Percentiles rank a stretch among this genome's conserved stretches.
Conservation (phyloP, 1,284 basidiomycete genomes). For the Golubevia pallescens region DNA sequence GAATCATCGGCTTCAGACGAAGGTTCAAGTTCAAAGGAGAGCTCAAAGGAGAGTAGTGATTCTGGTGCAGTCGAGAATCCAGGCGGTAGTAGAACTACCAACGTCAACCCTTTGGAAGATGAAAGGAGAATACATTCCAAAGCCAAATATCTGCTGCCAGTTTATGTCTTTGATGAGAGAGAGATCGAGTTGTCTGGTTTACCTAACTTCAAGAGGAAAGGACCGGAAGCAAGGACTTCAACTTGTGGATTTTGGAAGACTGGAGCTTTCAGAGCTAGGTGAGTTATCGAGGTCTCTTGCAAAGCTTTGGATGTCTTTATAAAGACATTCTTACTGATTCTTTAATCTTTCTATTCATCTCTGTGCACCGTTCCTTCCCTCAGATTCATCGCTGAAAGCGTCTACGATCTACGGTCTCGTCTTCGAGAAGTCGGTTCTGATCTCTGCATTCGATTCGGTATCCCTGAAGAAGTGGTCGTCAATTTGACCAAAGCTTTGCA, state of each 20-base stretch:
- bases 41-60: background rate
- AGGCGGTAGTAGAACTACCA: background rate
- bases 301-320: background rate
- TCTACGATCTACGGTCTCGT: conserved; percentile 48
- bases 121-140: conserved; percentile 33
- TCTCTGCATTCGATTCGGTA: conserved; percentile 49
- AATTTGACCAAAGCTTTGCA: conserved; percentile 40
- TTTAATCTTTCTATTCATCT: background rate
- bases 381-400: conserved; percentile 49
- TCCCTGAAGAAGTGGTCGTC: conserved; percentile 35
- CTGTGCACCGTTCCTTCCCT: background rate
- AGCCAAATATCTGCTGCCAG: conserved; percentile 43
- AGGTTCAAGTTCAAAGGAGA: too few species aligned
- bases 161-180: conserved; percentile 56
- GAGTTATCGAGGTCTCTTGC: conserved; percentile 1
- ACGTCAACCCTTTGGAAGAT: conserved; percentile 1
- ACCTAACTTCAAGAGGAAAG: conserved; percentile 42
- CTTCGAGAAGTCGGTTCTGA: conserved; percentile 38
- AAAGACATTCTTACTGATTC: conserved; percentile 2
- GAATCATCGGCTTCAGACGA: too few species aligned
- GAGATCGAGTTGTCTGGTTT: conserved; percentile 53
- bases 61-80: background rate
- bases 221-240: conserved; percentile 43
- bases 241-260: conserved; percentile 57
- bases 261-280: conserved; percentile 42